A percentile compares a stretch with the other conserved stretches of the same genome.
Conservation (phyloP, 1,284 basidiomycete species). For the Cutaneotrichosporon sp. region DNA sequence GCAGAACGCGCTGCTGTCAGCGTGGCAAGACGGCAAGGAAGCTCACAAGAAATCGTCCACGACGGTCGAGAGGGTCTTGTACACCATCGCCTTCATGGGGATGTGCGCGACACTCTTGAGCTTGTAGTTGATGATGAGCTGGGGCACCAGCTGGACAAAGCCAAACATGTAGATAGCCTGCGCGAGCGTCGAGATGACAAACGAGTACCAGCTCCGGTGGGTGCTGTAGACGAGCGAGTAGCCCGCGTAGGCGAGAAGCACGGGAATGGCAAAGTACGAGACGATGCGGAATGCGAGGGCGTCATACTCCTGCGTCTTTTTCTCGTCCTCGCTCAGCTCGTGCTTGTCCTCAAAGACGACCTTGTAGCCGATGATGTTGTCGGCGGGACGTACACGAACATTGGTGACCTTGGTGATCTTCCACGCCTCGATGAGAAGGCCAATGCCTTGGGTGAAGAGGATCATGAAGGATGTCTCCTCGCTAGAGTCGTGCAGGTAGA, state of each 20-base stretch:
- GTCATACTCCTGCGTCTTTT: slow-evolving; percentile 90
- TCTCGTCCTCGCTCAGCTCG: slow-evolving; percentile 86
- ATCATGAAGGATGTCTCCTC: slow-evolving; percentile 96
- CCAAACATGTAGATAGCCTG: slow-evolving; percentile 70
- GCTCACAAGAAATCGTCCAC: slow-evolving; percentile 86
- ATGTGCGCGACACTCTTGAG: slow-evolving; percentile 61
- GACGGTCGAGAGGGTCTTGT: slow-evolving; percentile 64
- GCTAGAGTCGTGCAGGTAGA: slow-evolving; percentile 92
- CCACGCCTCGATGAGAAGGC: slow-evolving; percentile 90
- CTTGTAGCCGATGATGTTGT: slow-evolving; percentile 69
- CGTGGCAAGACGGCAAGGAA: background rate
- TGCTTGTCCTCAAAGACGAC: slow-evolving; percentile 86
- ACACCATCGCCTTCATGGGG: slow-evolving; percentile 89
- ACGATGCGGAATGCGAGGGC: slow-evolving; percentile 59
- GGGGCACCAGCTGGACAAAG: slow-evolving; percentile 89
- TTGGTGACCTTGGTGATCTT: slow-evolving; percentile 79
- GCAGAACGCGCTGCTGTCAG: slow-evolving; percentile 48
- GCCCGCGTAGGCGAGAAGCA: slow-evolving; percentile 76
- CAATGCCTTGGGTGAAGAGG: slow-evolving; percentile 77
- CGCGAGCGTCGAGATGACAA: slow-evolving; percentile 65
- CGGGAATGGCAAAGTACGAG: slow-evolving; percentile 76
- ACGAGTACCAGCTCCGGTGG: slow-evolving; percentile 92
- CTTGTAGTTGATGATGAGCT: slow-evolving; percentile 88
- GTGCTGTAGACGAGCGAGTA: slow-evolving; percentile 62
- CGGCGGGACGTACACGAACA: slow-evolving; percentile 62